Evolutionary conservation across 805 yeast genomes (phyloP).

Genomic region (Metschnikowia bowlesiae): DNA sequence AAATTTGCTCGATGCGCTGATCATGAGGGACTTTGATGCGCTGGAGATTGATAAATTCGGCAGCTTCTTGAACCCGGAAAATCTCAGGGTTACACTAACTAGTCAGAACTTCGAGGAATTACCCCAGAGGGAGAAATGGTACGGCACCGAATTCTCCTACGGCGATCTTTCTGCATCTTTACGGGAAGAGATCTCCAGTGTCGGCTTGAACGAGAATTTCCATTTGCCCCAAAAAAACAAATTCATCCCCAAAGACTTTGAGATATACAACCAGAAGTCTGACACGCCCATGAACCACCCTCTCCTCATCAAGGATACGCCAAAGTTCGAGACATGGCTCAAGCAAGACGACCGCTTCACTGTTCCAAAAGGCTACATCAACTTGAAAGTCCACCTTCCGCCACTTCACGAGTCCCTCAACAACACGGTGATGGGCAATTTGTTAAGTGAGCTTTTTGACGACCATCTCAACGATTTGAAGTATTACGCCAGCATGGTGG

Average conservation of each 20-base stretch:
- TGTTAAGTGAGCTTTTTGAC: slow-evolving; percentile 66
- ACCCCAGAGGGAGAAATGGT: slow-evolving; percentile 69
- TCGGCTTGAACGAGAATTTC: slow-evolving; percentile 30
- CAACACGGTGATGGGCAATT: slow-evolving; percentile 51
- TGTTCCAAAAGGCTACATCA: slow-evolving; percentile 80
- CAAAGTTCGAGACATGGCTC: slow-evolving; percentile 67
- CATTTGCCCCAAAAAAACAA: slow-evolving; percentile 70
- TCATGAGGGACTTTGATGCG: slow-evolving; percentile 58
- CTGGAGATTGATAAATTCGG: slow-evolving; percentile 48
- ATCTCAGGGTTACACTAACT: slow-evolving; percentile 58
- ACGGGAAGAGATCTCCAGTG: slow-evolving; percentile 24
- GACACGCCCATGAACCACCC: slow-evolving; percentile 51
- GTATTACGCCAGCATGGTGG: slow-evolving; percentile 83
- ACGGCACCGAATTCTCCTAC: slow-evolving; percentile 74
- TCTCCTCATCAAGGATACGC: slow-evolving; percentile 48
- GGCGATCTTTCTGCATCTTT: slow-evolving; percentile 42
- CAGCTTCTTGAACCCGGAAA: slow-evolving; percentile 48
- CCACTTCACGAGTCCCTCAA: slow-evolving; percentile 55
- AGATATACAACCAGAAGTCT: slow-evolving; percentile 43
- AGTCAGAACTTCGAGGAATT: slow-evolving; percentile 44
- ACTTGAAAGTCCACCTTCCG: slow-evolving; percentile 62
- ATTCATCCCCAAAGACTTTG: slow-evolving; percentile 77
- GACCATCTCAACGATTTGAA: slow-evolving; percentile 73
- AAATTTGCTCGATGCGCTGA: slow-evolving; percentile 51
- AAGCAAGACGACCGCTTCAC: slow-evolving; percentile 86